Evolutionary conservation across 139 green algal genomes (phyloP), one percentile per base, ranked within the genome.

Genomic region (Ettlia oleoabundans): DNA sequence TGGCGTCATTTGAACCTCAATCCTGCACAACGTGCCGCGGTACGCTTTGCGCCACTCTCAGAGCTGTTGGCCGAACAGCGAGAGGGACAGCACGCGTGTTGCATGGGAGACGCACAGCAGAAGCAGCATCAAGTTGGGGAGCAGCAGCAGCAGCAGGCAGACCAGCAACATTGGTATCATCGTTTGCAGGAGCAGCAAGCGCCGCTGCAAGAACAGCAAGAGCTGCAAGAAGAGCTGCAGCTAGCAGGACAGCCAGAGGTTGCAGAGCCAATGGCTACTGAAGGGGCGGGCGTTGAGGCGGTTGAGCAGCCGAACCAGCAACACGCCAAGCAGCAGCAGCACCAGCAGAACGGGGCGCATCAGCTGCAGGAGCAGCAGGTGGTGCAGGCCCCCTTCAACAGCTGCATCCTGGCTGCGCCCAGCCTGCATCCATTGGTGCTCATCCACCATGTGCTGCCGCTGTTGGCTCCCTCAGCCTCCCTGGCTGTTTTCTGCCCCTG

Each of bases 401-500:
- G 87, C 69, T 93, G 86, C 78, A 89, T 98, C 70, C 33, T 98
- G 24, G 91, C 91, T 0, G 62, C 86, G 10, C 89, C 91, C 6
- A 15, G 22, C 30, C 40, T 94, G 19, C 81, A 93, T 70, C 81
- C 92, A 22, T 62, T 70, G 10, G 84, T 85, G 40, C 72, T 90
- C 32, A 42, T 96, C 72, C 43, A 81, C 28, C 52, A 70, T 19
- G 62, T 96, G 55, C 77, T 94, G 85, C 93, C 92, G 4, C 81
- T 98, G 76, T 88, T 98, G 73, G 82, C 85, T 8, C 91, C 94
- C 13, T 95, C 88, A 10, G 88, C 92, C 21, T 51, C 86, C 19
- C 95, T 98, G 84, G 94, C 86, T 4, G 83, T 97, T 3, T 96
- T 84, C 82, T 83, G 55, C 37, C 85, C 83, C 15, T 90, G 76